Evolutionary conservation across 1,284 basidiomycete species (phyloP).

Genomic region (Irpex sp.): DNA sequence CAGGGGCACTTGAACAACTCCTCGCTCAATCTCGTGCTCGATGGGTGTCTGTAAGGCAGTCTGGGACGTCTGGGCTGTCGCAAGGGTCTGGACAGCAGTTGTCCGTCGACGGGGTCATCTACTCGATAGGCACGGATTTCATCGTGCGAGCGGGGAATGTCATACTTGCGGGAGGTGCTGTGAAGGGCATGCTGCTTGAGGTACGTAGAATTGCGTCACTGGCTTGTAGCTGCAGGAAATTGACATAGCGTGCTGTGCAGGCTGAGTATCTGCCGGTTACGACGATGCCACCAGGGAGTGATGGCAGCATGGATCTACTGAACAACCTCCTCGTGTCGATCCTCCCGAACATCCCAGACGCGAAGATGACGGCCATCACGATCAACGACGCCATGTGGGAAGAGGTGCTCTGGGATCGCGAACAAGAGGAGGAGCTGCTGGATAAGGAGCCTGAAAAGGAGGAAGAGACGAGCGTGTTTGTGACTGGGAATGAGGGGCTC

Average conservation of each 20-base stretch:
- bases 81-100: conserved; percentile 55
- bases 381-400: conserved; percentile 72
- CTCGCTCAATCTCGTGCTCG: conserved; percentile 63
- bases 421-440: conserved; percentile 43
- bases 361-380: conserved; percentile 66
- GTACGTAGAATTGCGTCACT: conserved; percentile 30
- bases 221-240: not conserved
- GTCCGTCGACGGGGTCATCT: conserved; percentile 61
- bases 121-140: conserved; percentile 72
- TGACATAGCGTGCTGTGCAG: conserved; percentile 28
- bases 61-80: conserved; percentile 27
- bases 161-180: conserved; percentile 59
- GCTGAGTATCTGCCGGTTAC: conserved; percentile 75
- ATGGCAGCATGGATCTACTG: conserved; percentile 63
- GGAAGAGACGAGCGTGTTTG: conserved; percentile 44
- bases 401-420: conserved; percentile 70
- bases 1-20: conserved; percentile 65
- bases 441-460: conserved; percentile 20
- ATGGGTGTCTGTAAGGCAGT: conserved; percentile 66
- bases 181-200: conserved; percentile 77
- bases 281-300: conserved; percentile 51
- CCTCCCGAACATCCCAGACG: conserved; percentile 62
- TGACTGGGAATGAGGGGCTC: conserved; percentile 47
- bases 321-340: conserved; percentile 68
- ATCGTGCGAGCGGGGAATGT: conserved; percentile 75